These are phyloP conservation scores for Paramyrothecium roridum DNA, from an alignment of 2,329 filamentous ascomycete genomes.

Conservation along the genomic window DNA sequence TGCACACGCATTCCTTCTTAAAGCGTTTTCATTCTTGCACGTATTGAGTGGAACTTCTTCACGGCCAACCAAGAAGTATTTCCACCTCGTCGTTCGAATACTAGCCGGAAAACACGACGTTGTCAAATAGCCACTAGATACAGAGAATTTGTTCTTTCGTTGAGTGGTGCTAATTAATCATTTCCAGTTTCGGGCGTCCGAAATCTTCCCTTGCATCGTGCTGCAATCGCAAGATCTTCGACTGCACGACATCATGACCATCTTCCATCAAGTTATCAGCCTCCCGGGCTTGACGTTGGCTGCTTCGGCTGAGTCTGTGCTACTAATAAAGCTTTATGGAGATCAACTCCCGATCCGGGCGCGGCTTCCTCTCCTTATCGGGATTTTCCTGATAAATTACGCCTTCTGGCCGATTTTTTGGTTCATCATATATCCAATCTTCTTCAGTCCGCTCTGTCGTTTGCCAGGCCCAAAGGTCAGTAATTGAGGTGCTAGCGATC, in stretches of 20 bases:
- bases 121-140: no score
- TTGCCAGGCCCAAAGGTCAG: slow-evolving; percentile 16
- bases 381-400: slow-evolving; percentile 14
- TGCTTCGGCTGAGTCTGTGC: slow-evolving; percentile 17
- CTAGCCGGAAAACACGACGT: no score
- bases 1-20: no score
- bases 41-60: no score
- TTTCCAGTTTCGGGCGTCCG: no score
- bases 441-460: slow-evolving; percentile 16
- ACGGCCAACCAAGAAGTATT: no score
- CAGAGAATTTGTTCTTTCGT: no score
- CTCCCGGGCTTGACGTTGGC: slow-evolving; percentile 18
- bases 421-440: slow-evolving; percentile 11
- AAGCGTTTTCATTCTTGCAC: no score
- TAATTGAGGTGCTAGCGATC: background rate
- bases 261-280: slow-evolving; percentile 13
- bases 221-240: no score
- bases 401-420: slow-evolving; percentile 13
- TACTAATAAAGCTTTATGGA: slow-evolving; percentile 21
- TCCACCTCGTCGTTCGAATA: no score
- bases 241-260: slow-evolving; percentile 2
- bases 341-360: slow-evolving; percentile 11
- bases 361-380: slow-evolving; percentile 4
- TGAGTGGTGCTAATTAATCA: no score
- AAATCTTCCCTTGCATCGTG: no score